Conservation (phyloP, 768 basidiomycete species). For the Gloeostereum incarnatum region DNA sequence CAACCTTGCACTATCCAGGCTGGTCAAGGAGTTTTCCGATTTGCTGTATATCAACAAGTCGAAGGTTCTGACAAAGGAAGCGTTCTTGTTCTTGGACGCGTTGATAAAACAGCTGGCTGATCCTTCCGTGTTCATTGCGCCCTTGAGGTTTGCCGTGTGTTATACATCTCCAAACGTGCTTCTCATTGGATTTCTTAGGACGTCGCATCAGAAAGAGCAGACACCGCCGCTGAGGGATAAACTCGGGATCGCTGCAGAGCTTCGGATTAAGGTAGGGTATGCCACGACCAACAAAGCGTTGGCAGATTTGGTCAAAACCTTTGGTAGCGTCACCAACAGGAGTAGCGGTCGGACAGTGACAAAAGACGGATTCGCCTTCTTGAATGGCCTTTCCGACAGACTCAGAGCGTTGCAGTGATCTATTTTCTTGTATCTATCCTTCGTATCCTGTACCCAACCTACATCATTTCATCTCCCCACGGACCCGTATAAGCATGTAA, state of each 20-base stretch:
- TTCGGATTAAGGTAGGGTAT: slow-evolving; percentile 42
- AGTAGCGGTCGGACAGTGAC: slow-evolving; percentile 65
- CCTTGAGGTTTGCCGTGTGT: slow-evolving; percentile 35
- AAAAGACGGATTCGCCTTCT: slow-evolving; percentile 67
- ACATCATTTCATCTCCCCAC: too few species aligned
- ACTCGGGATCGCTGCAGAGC: slow-evolving; percentile 46
- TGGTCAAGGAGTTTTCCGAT: slow-evolving; percentile 52
- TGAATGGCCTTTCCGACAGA: slow-evolving; percentile 50
- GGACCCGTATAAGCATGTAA: too few species aligned
- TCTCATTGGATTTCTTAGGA: slow-evolving; percentile 1
- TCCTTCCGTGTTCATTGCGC: slow-evolving; percentile 49
- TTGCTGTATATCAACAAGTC: slow-evolving; percentile 60
- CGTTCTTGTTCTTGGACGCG: slow-evolving; percentile 59
- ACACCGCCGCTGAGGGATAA: slow-evolving; percentile 38
- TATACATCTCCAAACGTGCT: slow-evolving; percentile 7
- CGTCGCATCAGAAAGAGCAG: slow-evolving; percentile 18
- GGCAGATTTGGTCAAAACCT: slow-evolving; percentile 59
- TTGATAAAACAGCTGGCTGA: slow-evolving; percentile 64
- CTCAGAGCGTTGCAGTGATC: slow-evolving; percentile 31
- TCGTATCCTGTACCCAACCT: too few species aligned
- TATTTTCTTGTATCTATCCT: too few species aligned
- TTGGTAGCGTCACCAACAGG: slow-evolving; percentile 58
- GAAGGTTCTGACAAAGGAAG: slow-evolving; percentile 59
- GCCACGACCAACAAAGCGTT: slow-evolving; percentile 48
- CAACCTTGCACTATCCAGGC: slow-evolving; percentile 41